Evolutionary conservation across 2,329 filamentous ascomycete species (phyloP).

Genomic region (Penicillium sp.): DNA sequence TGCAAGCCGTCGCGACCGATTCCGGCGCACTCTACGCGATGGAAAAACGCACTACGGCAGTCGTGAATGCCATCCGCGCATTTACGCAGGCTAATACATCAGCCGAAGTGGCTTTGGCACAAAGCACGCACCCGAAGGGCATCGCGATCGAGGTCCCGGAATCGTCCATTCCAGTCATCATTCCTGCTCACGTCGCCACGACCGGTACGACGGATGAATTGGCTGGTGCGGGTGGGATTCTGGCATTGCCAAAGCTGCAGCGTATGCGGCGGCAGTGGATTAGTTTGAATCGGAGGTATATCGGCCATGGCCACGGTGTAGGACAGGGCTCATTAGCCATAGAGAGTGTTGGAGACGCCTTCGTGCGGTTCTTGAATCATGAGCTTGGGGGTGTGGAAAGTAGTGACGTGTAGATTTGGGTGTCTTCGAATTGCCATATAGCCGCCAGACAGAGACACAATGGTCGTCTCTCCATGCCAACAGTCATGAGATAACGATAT

Average conservation of each 20-base stretch:
- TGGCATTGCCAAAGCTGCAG: slow-evolving; percentile 49
- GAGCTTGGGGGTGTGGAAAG: slow-evolving; percentile 43
- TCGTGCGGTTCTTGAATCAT: slow-evolving; percentile 52
- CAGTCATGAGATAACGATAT: slow-evolving; percentile 18
- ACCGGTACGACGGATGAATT: slow-evolving; percentile 47
- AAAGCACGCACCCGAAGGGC: slow-evolving; percentile 30
- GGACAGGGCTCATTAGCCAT: slow-evolving; percentile 37
- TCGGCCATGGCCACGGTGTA: slow-evolving; percentile 41
- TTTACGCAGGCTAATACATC: slow-evolving; percentile 47
- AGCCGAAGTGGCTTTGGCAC: slow-evolving; percentile 41
- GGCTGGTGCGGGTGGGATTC: slow-evolving; percentile 45
- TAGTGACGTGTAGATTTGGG: slow-evolving; percentile 10
- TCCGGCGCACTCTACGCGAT: slow-evolving; percentile 48
- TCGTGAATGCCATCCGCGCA: slow-evolving; percentile 46
- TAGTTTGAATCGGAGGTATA: slow-evolving; percentile 48
- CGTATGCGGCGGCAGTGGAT: slow-evolving; percentile 52
- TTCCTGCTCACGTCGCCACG: slow-evolving; percentile 44
- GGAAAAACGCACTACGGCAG: slow-evolving; percentile 48
- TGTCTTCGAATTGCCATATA: background rate
- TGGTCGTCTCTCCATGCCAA: background rate
- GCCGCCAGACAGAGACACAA: background rate
- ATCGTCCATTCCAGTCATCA: slow-evolving; percentile 36
- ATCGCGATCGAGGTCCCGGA: slow-evolving; percentile 44
- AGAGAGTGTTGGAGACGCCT: slow-evolving; percentile 48
- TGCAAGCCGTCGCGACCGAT: slow-evolving; percentile 45